phyloP scores from a whole-genome alignment of 768 basidiomycete genomes.

The Chalciporus pseudorubinellus region DNA sequence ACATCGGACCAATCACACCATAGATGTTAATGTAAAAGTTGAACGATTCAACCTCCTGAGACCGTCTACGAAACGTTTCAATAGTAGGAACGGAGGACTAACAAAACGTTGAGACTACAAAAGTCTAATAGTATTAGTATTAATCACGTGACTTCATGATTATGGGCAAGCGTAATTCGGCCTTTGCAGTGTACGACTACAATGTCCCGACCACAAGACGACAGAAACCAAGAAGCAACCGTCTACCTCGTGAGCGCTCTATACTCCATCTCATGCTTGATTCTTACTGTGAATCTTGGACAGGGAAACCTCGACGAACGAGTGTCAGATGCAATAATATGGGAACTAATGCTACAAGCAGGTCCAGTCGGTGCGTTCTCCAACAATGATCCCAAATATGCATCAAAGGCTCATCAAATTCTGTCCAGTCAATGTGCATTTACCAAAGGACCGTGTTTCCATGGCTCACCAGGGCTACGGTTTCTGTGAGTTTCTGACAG shows the following conservation, averaged over 20 bases:
- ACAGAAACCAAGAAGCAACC: conserved; percentile 89
- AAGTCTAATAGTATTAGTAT: no score
- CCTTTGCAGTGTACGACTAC: neutral
- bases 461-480: conserved; percentile 99
- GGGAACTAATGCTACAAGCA: conserved; percentile 99
- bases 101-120: no score
- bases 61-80: no score
- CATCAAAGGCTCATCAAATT: neutral
- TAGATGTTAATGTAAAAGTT: no score
- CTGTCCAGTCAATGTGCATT: conserved; percentile 84
- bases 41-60: no score
- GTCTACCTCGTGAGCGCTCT: conserved; percentile 67
- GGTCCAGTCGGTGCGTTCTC: conserved; percentile 85
- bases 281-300: neutral
- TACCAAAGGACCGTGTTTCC: conserved; percentile 97
- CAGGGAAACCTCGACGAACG: conserved; percentile 98
- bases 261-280: neutral
- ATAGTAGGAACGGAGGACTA: no score
- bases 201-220: conserved; percentile 66
- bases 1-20: no score
- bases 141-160: neutral
- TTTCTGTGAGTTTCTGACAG: conserved; percentile 98
- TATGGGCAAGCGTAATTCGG: neutral
- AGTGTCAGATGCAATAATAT: conserved; percentile 88
- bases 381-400: neutral